Base-by-base conservation (phyloP, 2,329 filamentous ascomycete species). In the Hyphodiscus sp. region DNA sequence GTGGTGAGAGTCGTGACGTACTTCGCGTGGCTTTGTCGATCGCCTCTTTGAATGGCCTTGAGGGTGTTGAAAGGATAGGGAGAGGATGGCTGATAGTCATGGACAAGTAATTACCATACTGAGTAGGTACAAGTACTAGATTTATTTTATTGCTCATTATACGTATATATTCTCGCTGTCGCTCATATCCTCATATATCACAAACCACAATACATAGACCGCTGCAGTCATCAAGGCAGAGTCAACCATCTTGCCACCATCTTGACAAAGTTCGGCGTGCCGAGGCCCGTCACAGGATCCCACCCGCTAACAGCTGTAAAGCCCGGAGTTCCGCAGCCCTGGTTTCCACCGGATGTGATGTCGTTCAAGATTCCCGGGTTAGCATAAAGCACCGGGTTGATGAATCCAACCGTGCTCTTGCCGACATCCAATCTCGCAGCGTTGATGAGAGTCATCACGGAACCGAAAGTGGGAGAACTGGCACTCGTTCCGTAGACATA, bases 401-500 rank as follows among this genome's bases (percentile, higher is more conserved):
- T 50, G 57, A 73, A 74, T 3, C 73, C 72, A 1, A 74, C 58
- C 0, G 67, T 57, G 2, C 58, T 62, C 56, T 68, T 70, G 1
- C 64, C 63, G 8, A 52, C 64, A 1, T 61, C 63, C 15, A 71
- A 41, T 19, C 68, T 59, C 58, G 69, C 64, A 50, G 69, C 67
- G 20, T 71, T 71, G 50, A 72, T 67, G 1, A 68, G 58, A 1
- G 70, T 58, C 11, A 87, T 70, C 48, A 86, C 72, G 5, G 75
- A 76, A 0, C 79, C 77, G 23, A 80, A 79, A 0, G 80, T 70
- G 0, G 85, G 85, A 1, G 78, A 69, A 0, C 81, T 76, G 6
- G 64, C 61, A 8, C 58, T 62, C 0, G 79, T 82, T 18, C 78
- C 79, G 50, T 71, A 77, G 1, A 74, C 71, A 29, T 74, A 65